phyloP scores from a whole-genome alignment of 805 yeast species.

The Metschnikowia arizonensis region DNA sequence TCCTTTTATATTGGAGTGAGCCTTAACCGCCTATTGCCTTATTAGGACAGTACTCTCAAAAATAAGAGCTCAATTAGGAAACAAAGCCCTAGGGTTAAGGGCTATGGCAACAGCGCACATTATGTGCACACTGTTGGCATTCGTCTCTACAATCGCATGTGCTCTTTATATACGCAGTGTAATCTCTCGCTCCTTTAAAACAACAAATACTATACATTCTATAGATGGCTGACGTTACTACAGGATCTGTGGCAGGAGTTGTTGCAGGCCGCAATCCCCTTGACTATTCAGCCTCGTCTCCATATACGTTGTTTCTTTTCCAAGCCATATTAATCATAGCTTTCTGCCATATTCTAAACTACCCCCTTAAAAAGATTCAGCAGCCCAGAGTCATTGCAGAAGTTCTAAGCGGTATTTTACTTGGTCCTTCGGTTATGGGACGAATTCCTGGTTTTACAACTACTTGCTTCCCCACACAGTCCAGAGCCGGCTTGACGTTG shows the following conservation, averaged over 20 bases:
- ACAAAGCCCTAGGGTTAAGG: no score
- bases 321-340: conserved; percentile 61
- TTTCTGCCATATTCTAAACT: conserved; percentile 56
- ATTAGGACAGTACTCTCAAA: no score
- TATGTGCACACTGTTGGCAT: no score
- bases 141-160: no score
- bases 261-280: conserved; percentile 71
- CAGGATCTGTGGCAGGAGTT: conserved; percentile 56
- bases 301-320: conserved; percentile 65
- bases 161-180: no score
- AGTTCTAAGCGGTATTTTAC: conserved; percentile 68
- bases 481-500: conserved; percentile 60
- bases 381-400: conserved; percentile 84
- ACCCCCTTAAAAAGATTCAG: conserved; percentile 55
- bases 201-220: no score
- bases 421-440: conserved; percentile 77
- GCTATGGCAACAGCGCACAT: no score
- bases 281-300: conserved; percentile 51
- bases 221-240: conserved; percentile 19
- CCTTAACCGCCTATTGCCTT: no score
- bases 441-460: conserved; percentile 62
- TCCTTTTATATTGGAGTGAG: no score
- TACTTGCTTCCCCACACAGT: conserved; percentile 59
- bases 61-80: no score
- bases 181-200: no score